Conservation (phyloP, 495 filamentous ascomycete species). For the Daldinia bambusicola region DNA sequence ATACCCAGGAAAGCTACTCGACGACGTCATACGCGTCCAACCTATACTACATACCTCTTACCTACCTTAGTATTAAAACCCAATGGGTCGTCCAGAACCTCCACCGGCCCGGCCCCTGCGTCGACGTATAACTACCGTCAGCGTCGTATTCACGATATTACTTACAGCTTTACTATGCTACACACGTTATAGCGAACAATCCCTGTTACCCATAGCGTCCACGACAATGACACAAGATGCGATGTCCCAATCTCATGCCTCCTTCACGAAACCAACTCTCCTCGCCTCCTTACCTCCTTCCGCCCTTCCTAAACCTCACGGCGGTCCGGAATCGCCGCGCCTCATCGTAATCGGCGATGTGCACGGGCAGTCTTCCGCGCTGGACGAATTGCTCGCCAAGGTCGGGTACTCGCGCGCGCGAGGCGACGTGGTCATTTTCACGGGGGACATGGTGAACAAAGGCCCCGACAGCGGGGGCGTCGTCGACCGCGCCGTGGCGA, state of each 20-base stretch:
- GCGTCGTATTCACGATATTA: conserved; percentile 29
- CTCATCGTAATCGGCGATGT: conserved; percentile 89
- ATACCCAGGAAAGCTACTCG: background rate
- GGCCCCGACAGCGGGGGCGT: conserved; percentile 86
- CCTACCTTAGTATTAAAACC: background rate
- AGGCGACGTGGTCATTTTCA: conserved; percentile 81
- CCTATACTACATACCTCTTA: background rate
- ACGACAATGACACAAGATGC: background rate
- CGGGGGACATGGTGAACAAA: conserved; percentile 88
- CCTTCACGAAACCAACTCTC: conserved; percentile 47
- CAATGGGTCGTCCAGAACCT: conserved; percentile 21
- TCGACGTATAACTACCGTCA: conserved; percentile 18
- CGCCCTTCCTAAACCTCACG: conserved; percentile 44
- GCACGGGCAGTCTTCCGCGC: conserved; percentile 79
- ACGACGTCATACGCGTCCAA: conserved; percentile 16
- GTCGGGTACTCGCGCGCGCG: conserved; percentile 66
- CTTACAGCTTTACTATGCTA: conserved; percentile 27
- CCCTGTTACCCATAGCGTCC: background rate
- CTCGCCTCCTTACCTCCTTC: conserved; percentile 52
- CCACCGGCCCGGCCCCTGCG: conserved; percentile 13
- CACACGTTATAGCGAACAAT: conserved; percentile 17
- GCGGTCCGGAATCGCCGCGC: conserved; percentile 29
- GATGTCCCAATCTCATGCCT: conserved; percentile 37
- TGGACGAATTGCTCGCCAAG: conserved; percentile 73
- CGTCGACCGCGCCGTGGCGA: conserved; percentile 73